A percentile compares a stretch with the other conserved stretches of the same genome.
phyloP scores from a whole-genome alignment of 169 alveolate species.

The Plasmodium yoelii region DNA sequence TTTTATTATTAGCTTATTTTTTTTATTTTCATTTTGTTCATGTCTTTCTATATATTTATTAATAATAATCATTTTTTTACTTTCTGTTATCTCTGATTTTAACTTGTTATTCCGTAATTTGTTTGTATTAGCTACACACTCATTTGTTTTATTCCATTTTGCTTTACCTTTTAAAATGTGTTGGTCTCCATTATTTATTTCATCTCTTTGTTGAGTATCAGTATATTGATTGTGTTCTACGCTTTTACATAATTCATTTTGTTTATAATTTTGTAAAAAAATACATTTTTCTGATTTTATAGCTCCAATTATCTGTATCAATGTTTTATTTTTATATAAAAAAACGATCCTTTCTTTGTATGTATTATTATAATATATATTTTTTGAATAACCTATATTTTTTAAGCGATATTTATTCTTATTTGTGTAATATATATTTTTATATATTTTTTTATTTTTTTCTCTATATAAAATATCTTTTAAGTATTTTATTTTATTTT shows the following conservation, averaged over 20 bases:
- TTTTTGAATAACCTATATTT: constrained; percentile 6
- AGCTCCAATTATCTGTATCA: constrained; percentile 39
- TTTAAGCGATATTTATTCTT: too few relatives aligned
- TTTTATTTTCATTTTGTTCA: constrained; percentile 31
- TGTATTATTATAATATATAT: neutral
- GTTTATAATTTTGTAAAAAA: neutral
- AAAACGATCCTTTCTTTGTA: constrained; percentile 32
- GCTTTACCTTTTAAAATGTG: neutral
- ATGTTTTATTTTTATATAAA: constrained; percentile 19
- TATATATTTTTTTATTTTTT: constrained; percentile 20
- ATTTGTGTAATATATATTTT: too few relatives aligned
- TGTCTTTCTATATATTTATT: constrained; percentile 7
- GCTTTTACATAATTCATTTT: neutral
- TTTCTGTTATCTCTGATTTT: neutral
- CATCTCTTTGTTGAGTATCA: too few relatives aligned
- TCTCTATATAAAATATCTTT: constrained; percentile 48
- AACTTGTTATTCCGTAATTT: neutral
- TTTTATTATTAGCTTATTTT: constrained; percentile 15
- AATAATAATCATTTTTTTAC: neutral
- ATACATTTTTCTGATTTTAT: constrained; percentile 6
- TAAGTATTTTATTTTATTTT: constrained; percentile 20
- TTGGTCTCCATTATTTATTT: neutral
- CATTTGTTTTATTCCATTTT: neutral
- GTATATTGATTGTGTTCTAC: neutral
- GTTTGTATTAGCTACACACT: neutral